phyloP scores from a whole-genome alignment of 805 yeast genomes.

The Blastobotrys muscicola region DNA sequence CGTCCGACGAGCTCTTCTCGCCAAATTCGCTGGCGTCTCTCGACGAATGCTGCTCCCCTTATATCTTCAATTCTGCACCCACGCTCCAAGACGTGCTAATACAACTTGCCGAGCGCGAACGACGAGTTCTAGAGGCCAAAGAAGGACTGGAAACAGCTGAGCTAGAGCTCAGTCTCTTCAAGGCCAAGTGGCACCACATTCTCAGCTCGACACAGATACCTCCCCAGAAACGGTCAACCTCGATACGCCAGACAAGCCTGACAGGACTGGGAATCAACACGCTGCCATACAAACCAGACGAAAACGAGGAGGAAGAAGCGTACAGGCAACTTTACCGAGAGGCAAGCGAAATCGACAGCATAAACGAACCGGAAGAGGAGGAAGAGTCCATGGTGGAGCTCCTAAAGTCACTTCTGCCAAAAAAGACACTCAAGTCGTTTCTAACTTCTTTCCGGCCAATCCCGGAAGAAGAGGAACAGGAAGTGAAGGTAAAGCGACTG shows the following conservation, averaged over 20 bases:
- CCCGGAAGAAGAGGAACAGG: too few species aligned
- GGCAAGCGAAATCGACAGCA: neutral
- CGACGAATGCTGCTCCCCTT: constrained; percentile 11
- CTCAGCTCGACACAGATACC: constrained; percentile 3
- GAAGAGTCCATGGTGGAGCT: too few species aligned
- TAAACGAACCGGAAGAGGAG: too few species aligned
- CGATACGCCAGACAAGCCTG: too few species aligned
- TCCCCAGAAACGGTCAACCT: neutral
- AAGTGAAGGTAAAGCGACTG: too few species aligned
- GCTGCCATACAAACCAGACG: neutral
- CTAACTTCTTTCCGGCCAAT: too few species aligned
- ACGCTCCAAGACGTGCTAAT: constrained; percentile 25
- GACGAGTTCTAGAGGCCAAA: constrained; percentile 27
- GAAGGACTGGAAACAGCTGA: constrained; percentile 22
- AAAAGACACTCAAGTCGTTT: too few species aligned
- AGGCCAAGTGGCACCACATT: constrained; percentile 13
- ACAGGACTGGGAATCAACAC: too few species aligned
- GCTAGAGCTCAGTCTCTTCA: constrained; percentile 20
- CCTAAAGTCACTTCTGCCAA: too few species aligned
- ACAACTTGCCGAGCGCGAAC: constrained; percentile 27
- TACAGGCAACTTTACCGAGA: neutral
- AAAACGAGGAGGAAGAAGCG: neutral
- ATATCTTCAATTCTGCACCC: constrained; percentile 14
- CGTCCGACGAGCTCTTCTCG: neutral
- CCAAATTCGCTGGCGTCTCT: constrained; percentile 1